Evolutionary conservation across 805 yeast species (phyloP), one percentile per base, ranked within the genome.

Genomic region (Lachancea thermotolerans): DNA sequence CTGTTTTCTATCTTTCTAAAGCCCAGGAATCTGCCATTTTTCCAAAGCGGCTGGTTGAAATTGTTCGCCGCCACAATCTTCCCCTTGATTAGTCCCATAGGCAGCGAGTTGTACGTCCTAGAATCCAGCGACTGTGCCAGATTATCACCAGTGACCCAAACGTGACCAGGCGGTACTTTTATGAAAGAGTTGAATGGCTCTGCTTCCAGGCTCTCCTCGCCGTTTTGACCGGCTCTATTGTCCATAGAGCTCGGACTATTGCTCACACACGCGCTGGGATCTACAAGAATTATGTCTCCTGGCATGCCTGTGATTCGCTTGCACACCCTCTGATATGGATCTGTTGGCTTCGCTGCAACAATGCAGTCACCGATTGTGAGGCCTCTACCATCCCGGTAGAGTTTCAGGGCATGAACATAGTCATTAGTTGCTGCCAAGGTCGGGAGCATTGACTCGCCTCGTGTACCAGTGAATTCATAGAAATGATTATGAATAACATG

Each of bases 71-170:
- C 91, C 4, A 83, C 74, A 11, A 93, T 81, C 58, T 87, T 90
- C 1, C 98, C 99, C 54, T 81, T 81, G 2, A 93, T 81, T 34
- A 93, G 67, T 0, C 82, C 98, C 80, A 88, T 71, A 1, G 99
- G 98, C 31, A 93, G 68, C n/a, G 82, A 87, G 33, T 90, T 85
- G 60, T 93, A 93, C 0, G 87, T 78, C 53, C 99, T 71, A 4
- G 96, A 87, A 57, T 93, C 99, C 39, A 90, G 68, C 16, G 96
- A 86, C 53, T 82, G 88, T 25, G 87, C 75, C 46, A 91, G 65
- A 59, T 93, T 93, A 59, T 93, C 99, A 1, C 99, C 99, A 0
- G 97, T 88, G 2, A 90, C 82, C 98, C 98, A 93, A 39, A 87
- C 85, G 65, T 93, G 99, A 2, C 99, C 99, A 53, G 81, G 78